Conservation (phyloP, 768 basidiomycete genomes). For the Tulasnella sp. region DNA sequence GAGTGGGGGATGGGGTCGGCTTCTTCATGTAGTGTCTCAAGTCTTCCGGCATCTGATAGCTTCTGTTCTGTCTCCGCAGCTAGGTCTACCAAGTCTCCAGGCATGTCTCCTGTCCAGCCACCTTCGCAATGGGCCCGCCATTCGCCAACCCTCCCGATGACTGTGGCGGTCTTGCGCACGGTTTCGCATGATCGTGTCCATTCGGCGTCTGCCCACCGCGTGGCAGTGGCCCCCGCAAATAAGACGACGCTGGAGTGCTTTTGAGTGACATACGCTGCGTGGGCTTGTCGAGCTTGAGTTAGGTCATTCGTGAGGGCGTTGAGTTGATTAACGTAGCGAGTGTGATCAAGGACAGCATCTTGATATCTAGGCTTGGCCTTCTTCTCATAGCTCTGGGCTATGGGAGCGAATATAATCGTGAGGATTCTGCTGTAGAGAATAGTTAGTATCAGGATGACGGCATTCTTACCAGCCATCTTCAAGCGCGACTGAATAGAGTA, state of each 20-base stretch:
- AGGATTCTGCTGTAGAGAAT: too few relatives aligned
- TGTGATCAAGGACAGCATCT: constrained; percentile 64
- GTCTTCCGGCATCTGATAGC: neutral
- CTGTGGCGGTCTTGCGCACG: constrained; percentile 55
- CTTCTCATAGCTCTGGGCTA: constrained; percentile 68
- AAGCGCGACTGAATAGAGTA: constrained; percentile 56
- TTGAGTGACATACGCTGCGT: constrained; percentile 50
- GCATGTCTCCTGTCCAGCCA: constrained; percentile 46
- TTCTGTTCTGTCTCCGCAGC: neutral
- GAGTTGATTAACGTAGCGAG: constrained; percentile 64
- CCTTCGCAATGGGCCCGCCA: constrained; percentile 69
- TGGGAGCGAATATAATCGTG: too few relatives aligned
- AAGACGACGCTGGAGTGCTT: constrained; percentile 49
- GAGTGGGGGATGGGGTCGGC: neutral
- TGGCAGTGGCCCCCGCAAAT: constrained; percentile 51
- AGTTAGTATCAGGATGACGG: neutral
- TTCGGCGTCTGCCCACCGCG: constrained; percentile 67
- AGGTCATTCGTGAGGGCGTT: constrained; percentile 66
- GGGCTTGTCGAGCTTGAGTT: constrained; percentile 59
- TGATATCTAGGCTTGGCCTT: constrained; percentile 62
- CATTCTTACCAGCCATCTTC: constrained; percentile 56
- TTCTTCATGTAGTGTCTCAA: neutral
- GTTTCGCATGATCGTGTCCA: constrained; percentile 64
- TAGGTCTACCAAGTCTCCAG: constrained; percentile 26
- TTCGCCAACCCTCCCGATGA: constrained; percentile 59